Base-by-base conservation (phyloP, 257 asterid genomes). In the Cruciata laevipes region DNA sequence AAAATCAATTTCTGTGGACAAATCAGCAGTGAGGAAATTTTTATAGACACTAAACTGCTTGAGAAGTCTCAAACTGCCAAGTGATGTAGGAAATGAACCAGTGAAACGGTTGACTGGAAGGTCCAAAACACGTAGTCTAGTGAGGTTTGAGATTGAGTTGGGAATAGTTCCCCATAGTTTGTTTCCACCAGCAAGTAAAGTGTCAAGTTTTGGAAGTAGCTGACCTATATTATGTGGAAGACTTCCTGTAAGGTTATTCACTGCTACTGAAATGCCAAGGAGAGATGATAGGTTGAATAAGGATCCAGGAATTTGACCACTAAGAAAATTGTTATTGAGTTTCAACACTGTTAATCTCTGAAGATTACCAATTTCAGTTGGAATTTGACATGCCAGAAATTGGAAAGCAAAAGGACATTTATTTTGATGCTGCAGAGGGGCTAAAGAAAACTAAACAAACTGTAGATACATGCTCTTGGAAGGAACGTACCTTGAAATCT, bases 361-460 rank as follows among this genome's bases (percentile, higher is more conserved):
- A 30, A 66, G 61, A 66, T 49, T 66, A 13, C 70, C 70, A 30
- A 66, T 51, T 31, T 49, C 70, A 3, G 30, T 11, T 18, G 70
- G 70, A 27, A 66, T 12, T 10, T 23, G 12, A 5, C 70, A 61
- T 66, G 70, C 40, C 40, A 35, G 18, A 12, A n/a, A 18, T 11
- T 21, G 1, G 16, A 4, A 27, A 38, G n/a, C n/a, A 6, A 35
- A 35, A 35, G 9, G 8, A 35, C 16, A 31, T 42, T 65, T 30
- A 25, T 11, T 64, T 21, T 35, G 8, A 35, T 35, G 40, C 0
- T 35, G 40, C 40, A 35, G 2, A 27, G 8, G 40, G 8, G 40
- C 7, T 35, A 35, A 35, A 35, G 40, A 35, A 5, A 17, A 16
- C n/a, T 5, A 6, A 59, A 59, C 21, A 8, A 65, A 42, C 24